A percentile compares a stretch with the other conserved stretches of the same genome.
These are phyloP conservation scores for Leucoagaricus sp. DNA, from an alignment of 1,284 basidiomycete genomes.

Conservation along the genomic window DNA sequence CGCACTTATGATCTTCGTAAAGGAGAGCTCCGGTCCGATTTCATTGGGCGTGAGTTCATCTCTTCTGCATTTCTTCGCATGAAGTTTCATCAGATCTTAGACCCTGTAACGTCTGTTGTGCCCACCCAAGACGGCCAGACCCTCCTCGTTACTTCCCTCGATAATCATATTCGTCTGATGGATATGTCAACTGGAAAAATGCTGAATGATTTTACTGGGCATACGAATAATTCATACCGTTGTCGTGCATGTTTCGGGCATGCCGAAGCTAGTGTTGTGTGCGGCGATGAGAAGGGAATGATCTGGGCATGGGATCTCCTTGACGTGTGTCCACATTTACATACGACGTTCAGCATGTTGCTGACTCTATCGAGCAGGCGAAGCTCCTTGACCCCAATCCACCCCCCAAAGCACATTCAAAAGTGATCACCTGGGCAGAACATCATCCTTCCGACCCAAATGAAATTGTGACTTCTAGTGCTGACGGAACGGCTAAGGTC, in stretches of 20 bases:
- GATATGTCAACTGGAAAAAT: conserved; percentile 83
- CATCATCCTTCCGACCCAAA: conserved; percentile 80
- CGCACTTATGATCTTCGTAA: conserved; percentile 93
- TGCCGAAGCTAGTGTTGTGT: conserved; percentile 80
- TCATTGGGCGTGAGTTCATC: conserved; percentile 77
- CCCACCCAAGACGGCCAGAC: conserved; percentile 77
- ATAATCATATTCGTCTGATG: conserved; percentile 85
- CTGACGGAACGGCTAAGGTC: conserved; percentile 84
- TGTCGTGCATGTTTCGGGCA: conserved; percentile 84
- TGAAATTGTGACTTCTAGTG: conserved; percentile 86
- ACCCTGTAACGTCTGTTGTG: conserved; percentile 82
- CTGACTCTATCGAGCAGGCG: conserved; percentile 45
- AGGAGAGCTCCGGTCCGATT: conserved; percentile 88
- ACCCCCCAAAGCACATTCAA: conserved; percentile 76
- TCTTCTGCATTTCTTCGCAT: conserved; percentile 5
- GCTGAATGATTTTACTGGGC: conserved; percentile 85
- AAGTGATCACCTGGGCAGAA: conserved; percentile 90
- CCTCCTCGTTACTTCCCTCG: conserved; percentile 81
- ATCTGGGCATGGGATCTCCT: conserved; percentile 94
- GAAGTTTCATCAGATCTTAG: conserved; percentile 39
- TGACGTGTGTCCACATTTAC: conserved; percentile 56
- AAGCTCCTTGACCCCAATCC: conserved; percentile 65
- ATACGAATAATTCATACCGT: conserved; percentile 74
- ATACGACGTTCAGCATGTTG: conserved; percentile 10
- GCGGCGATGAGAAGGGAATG: conserved; percentile 87